These are phyloP conservation scores for Nowakowskiella sp. DNA, from an alignment of 192 early-diverging fungal genomes.

Conservation along the genomic window DNA sequence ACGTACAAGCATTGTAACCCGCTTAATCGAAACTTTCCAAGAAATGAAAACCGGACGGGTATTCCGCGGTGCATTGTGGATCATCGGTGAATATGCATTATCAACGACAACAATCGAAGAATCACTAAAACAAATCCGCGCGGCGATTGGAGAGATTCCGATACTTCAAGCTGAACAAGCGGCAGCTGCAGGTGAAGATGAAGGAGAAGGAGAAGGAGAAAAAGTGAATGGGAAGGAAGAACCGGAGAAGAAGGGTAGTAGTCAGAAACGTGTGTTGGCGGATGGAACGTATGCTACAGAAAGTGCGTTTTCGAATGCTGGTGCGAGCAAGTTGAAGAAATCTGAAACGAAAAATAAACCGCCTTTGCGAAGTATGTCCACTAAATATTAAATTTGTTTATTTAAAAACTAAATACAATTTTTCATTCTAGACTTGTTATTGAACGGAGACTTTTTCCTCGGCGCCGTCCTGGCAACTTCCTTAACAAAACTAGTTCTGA, in stretches of 20 bases:
- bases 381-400: background rate
- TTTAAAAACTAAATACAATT: slow-evolving; percentile 9
- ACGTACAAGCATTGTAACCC: slow-evolving; percentile 71
- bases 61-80: slow-evolving; percentile 95
- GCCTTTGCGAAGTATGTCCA: slow-evolving; percentile 54
- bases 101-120: slow-evolving; percentile 56
- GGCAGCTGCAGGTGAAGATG: slow-evolving; percentile 62
- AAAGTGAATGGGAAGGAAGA: slow-evolving; percentile 18
- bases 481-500: slow-evolving; percentile 83
- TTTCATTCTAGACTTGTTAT: slow-evolving; percentile 57
- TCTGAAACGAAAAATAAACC: slow-evolving; percentile 47
- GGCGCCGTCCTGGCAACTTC: slow-evolving; percentile 83
- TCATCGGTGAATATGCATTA: slow-evolving; percentile 90
- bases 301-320: slow-evolving; percentile 64
- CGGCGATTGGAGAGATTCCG: slow-evolving; percentile 84
- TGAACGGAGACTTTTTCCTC: slow-evolving; percentile 90
- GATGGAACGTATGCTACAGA: slow-evolving; percentile 99
- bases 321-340: slow-evolving; percentile 8
- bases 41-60: slow-evolving; percentile 91
- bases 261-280: slow-evolving; percentile 73
- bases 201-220: slow-evolving; percentile 38
- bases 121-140: slow-evolving; percentile 72
- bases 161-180: slow-evolving; percentile 88
- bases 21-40: slow-evolving; percentile 71
- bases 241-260: slow-evolving; percentile 18